Evolutionary conservation across 345 rosid species (phyloP).

Genomic region (Hevea brasiliensis): DNA sequence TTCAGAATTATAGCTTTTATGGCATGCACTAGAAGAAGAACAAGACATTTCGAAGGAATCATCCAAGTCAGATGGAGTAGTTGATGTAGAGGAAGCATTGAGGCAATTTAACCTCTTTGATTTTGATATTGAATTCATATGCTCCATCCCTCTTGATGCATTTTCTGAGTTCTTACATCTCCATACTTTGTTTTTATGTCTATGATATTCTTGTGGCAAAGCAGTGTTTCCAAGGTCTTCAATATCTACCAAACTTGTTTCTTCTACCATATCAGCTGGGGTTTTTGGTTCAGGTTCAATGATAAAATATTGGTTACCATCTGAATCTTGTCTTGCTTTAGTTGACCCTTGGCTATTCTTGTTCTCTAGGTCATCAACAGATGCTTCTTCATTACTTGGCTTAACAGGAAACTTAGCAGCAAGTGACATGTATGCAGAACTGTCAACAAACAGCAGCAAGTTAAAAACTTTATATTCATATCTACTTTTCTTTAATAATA

Average conservation of each 20-base stretch:
- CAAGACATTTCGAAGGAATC: too few species aligned
- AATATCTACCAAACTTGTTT: background rate
- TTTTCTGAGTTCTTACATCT: background rate
- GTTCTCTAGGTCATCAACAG: background rate
- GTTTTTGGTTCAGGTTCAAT: slow-evolving; percentile 26
- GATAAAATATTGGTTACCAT: slow-evolving; percentile 26
- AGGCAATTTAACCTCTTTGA: too few species aligned
- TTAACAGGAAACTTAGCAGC: slow-evolving; percentile 44
- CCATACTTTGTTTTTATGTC: background rate
- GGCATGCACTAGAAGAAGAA: too few species aligned
- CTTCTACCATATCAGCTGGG: background rate
- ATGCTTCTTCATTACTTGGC: slow-evolving; percentile 4
- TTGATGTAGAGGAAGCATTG: too few species aligned
- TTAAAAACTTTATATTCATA: background rate
- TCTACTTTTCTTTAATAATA: too few species aligned
- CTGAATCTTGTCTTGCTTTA: background rate
- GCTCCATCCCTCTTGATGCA: slow-evolving; percentile 8
- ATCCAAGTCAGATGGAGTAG: too few species aligned
- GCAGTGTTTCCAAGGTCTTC: slow-evolving; percentile 1
- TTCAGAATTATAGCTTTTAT: background rate
- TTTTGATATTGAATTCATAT: too few species aligned
- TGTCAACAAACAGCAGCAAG: slow-evolving; percentile 13
- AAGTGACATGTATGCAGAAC: slow-evolving; percentile 53
- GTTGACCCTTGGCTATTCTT: background rate
- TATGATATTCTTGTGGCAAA: background rate